Conservation (phyloP, 2,329 filamentous ascomycete genomes). For the Phyllachora maydis region DNA sequence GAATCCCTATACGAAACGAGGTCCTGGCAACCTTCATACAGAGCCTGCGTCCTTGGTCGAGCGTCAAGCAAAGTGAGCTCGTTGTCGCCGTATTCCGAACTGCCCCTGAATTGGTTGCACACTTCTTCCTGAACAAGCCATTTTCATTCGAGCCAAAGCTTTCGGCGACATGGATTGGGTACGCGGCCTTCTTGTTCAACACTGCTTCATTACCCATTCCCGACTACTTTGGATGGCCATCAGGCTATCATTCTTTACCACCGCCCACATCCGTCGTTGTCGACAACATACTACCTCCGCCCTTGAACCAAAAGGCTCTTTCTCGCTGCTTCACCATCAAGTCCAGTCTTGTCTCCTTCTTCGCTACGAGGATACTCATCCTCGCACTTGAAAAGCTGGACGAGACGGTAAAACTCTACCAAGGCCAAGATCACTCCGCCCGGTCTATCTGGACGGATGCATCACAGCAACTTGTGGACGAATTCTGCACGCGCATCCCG, state of each 20-base stretch:
- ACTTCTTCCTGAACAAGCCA: slow-evolving; percentile 67
- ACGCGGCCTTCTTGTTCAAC: slow-evolving; percentile 73
- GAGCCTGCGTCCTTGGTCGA: slow-evolving; percentile 66
- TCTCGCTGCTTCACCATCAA: slow-evolving; percentile 61
- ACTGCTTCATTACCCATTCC: slow-evolving; percentile 59
- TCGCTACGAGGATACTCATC: slow-evolving; percentile 61
- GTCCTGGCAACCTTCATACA: slow-evolving; percentile 62
- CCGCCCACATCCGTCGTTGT: slow-evolving; percentile 63
- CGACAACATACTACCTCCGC: slow-evolving; percentile 70
- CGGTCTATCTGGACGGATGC: slow-evolving; percentile 47
- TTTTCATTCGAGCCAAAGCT: slow-evolving; percentile 84
- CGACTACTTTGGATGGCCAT: slow-evolving; percentile 44
- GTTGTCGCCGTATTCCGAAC: slow-evolving; percentile 59
- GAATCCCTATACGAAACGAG: slow-evolving; percentile 59
- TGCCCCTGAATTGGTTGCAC: slow-evolving; percentile 69
- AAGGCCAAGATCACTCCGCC: slow-evolving; percentile 16
- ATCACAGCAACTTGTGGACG: slow-evolving; percentile 42
- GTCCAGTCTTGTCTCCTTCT: slow-evolving; percentile 63
- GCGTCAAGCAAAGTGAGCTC: slow-evolving; percentile 61
- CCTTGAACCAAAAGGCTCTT: slow-evolving; percentile 61
- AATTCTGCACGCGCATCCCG: slow-evolving; percentile 63
- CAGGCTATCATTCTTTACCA: slow-evolving; percentile 42
- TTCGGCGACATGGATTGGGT: slow-evolving; percentile 87
- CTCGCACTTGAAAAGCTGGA: slow-evolving; percentile 62
- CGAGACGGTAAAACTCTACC: slow-evolving; percentile 38